A percentile compares a stretch with the other conserved stretches of the same genome.
phyloP scores from a whole-genome alignment of 805 yeast genomes.

The Zygosaccharomyces lentus region DNA sequence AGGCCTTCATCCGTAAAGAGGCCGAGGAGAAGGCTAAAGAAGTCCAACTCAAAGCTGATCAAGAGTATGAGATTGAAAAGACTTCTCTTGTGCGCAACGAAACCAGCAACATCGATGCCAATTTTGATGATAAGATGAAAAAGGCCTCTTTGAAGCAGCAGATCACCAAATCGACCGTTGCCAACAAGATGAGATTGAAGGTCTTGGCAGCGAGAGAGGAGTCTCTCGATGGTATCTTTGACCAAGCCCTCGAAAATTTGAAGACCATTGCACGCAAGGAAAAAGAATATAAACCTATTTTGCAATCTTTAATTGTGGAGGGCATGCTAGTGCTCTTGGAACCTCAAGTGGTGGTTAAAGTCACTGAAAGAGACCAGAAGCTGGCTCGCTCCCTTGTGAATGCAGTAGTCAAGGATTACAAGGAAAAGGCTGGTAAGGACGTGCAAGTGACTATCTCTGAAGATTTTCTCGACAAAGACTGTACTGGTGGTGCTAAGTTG shows the following conservation, averaged over 20 bases:
- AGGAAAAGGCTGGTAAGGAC: conserved; percentile 54
- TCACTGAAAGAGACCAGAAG: conserved; percentile 37
- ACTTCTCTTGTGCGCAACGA: conserved; percentile 92
- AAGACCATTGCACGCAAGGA: conserved; percentile 49
- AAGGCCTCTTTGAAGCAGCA: conserved; percentile 92
- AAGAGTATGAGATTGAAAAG: conserved; percentile 97
- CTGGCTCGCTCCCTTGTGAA: conserved; percentile 43
- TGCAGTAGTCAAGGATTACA: conserved; percentile 60
- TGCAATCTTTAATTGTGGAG: conserved; percentile 79
- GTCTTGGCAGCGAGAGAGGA: conserved; percentile 82
- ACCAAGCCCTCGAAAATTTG: conserved; percentile 61
- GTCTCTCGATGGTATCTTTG: conserved; percentile 69
- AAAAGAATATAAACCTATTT: conserved; percentile 61
- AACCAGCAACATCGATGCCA: conserved; percentile 78
- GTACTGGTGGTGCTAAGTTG: conserved; percentile 82
- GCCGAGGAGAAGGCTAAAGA: conserved; percentile 99
- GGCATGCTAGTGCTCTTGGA: conserved; percentile 70
- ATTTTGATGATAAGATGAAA: conserved; percentile 77
- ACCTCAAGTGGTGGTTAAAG: conserved; percentile 56
- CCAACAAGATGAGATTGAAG: conserved; percentile 91
- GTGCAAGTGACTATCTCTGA: conserved; percentile 57
- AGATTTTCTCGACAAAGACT: conserved; percentile 53
- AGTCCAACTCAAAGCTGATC: conserved; percentile 92
- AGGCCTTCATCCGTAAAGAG: conserved; percentile 96
- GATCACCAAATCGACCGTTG: conserved; percentile 90